Conservation (phyloP, 257 asterid genomes). For the Buddleja alternifolia region DNA sequence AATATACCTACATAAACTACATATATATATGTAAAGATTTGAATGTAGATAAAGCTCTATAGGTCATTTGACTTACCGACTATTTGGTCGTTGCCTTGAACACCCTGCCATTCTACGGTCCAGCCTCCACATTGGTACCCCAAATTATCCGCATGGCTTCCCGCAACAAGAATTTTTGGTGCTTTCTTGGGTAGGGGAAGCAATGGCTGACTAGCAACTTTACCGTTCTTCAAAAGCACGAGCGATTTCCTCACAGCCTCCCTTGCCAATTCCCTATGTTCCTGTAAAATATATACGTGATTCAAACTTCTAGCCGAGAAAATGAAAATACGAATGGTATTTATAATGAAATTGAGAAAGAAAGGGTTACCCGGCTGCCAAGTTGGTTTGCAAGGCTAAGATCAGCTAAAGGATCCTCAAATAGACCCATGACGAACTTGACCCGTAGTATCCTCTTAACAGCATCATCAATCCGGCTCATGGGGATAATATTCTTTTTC, state of each 20-base stretch:
- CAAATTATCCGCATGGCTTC: conserved; percentile 82
- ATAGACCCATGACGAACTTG: conserved; percentile 57
- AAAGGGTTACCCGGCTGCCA: conserved; percentile 46
- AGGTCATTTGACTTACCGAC: conserved; percentile 70
- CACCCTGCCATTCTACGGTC: conserved; percentile 94
- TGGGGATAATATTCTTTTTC: conserved; percentile 45
- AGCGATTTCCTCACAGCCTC: conserved; percentile 90
- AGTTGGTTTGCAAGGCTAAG: conserved; percentile 50
- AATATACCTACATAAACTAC: too few species aligned
- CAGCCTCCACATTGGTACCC: conserved; percentile 96
- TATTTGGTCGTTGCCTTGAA: conserved; percentile 66
- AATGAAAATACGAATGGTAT: too few species aligned
- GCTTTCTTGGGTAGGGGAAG: conserved; percentile 85
- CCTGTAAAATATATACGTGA: conserved; percentile 40
- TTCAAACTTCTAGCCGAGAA: neutral
- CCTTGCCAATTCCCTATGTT: conserved; percentile 90
- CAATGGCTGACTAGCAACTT: conserved; percentile 42
- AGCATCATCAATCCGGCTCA: conserved; percentile 70
- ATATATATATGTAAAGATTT: too few species aligned
- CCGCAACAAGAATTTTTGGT: conserved; percentile 69
- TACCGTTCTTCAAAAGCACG: conserved; percentile 81
- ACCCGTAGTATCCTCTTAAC: conserved; percentile 60
- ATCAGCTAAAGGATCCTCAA: conserved; percentile 65
- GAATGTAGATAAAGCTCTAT: too few species aligned
- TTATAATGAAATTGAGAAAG: neutral